Evolutionary conservation across 495 filamentous ascomycete genomes (phyloP), one percentile per base, ranked within the genome.

Genomic region (Neurospora tetraspora): DNA sequence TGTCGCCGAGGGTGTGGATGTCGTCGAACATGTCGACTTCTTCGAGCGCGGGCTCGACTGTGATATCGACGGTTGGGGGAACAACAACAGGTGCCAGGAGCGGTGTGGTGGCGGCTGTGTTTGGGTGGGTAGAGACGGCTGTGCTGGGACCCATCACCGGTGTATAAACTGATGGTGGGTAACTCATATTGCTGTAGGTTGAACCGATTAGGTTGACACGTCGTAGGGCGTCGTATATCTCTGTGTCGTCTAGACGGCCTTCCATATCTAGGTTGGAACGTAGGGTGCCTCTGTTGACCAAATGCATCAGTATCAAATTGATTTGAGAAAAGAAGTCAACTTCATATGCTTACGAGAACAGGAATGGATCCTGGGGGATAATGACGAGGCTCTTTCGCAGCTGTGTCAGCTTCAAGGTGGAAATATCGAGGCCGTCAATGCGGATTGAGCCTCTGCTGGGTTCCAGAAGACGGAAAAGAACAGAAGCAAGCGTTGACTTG

Each of bases 311-410:
- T 42, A 36, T 36, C 34, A 36, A 7, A 36, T 36, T 36, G 34
- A 36, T 36, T 36, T 36, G 39, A 31, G 39, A 43, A 20, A 36
- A 27, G 5, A 23, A 18, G 31, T 36, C 27, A 65, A 65, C 12
- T 16, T 34, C 27, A 31, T 16, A 71, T 23, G 23, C 74, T 74
- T 71, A 76, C 75, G 83, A 81, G 39, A 88, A 85, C 1, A 89
- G 71, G n/a, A 87, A 81, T 1, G 87, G 85, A 59, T 88, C 86
- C 70, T 89, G 87, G 0, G 86, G 84, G 39, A 89, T 88, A 45
- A 88, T 85, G 3, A 83, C 86, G 0, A 89, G 75, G 4, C 85
- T 80, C 12, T 77, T 82, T 5, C 87, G 85, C 37, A 89, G 79
- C 20, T 83, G 81, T n/a, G 79, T 75, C 14, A 88, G 80, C 65